Conservation (phyloP, 2,329 filamentous ascomycete genomes). For the Phoma sp. region DNA sequence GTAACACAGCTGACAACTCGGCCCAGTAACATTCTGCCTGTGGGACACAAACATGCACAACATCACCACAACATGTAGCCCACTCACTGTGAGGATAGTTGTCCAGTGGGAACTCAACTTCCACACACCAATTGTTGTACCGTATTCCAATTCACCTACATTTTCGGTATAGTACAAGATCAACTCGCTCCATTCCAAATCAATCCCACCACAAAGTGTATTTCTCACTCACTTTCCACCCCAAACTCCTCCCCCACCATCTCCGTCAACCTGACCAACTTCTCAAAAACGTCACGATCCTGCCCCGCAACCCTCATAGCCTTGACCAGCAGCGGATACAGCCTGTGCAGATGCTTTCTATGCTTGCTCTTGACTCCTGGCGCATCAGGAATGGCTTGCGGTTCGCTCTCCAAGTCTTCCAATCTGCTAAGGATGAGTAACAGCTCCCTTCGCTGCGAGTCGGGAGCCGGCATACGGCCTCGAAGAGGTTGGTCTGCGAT, state of each 20-base stretch:
- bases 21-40: no score
- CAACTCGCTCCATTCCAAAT: no score
- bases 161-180: no score
- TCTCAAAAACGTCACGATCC: slow-evolving; percentile 66
- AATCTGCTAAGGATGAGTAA: slow-evolving; percentile 73
- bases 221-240: slow-evolving; percentile 28
- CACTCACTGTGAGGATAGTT: no score
- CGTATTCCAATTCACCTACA: no score
- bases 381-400: slow-evolving; percentile 69
- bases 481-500: slow-evolving; percentile 89
- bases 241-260: slow-evolving; percentile 52
- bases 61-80: no score
- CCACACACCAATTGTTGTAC: no score
- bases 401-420: slow-evolving; percentile 72
- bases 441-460: slow-evolving; percentile 80
- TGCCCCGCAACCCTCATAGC: slow-evolving; percentile 68
- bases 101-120: no score
- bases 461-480: slow-evolving; percentile 86
- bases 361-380: slow-evolving; percentile 35
- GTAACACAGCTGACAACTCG: no score
- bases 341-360: slow-evolving; percentile 77
- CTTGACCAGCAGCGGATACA: slow-evolving; percentile 79
- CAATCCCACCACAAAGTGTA: background rate
- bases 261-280: slow-evolving; percentile 49
- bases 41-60: no score